Evolutionary conservation across 2,329 filamentous ascomycete genomes (phyloP), one percentile per base, ranked within the genome.

Genomic region (Xylariaceae sp.): DNA sequence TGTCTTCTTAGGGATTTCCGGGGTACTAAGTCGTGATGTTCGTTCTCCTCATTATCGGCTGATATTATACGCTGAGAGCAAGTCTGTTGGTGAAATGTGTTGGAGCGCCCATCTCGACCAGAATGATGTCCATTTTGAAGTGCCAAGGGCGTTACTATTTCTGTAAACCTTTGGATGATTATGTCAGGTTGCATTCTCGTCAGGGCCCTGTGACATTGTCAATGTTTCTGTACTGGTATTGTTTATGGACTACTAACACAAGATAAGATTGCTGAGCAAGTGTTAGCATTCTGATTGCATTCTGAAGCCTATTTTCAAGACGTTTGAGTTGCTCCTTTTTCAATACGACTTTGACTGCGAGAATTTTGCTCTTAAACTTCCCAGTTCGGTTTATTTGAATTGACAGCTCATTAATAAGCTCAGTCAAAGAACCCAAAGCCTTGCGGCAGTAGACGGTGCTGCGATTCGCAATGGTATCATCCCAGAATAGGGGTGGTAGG

Each of bases 181-280:
- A 65, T 64, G 21, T 67, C 51, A 4, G 61, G 63, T 16, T 65
- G 63, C 1, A 64, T 34, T 21, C 50, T 51, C 17, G 58, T 63
- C 12, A 65, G 60, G 9, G 63, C 54, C 12, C 63, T 66, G 17
- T 4, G 21, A 34, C 3, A 9, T n/a, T 12, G 16, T 64, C 37
- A 65, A 45, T 9, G 36, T 4, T 2, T n/a, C n/a, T n/a, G 9
- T 12, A 11, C 5, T 6, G 16, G 14, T 17, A 4, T 1, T 4
- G n/a, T 17, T 16, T 2, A 14, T 33, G 9, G 1, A 24, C 3
- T 26, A 47, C 66, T 56, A 31, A 68, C 65, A 66, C 36, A n/a
- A 62, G 57, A 41, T 68, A 66, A 3, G 60, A 60, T 41, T 65
- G 61, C 24, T 66, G 64, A 11, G 66, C 62, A 26, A 62, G 41